Evolutionary conservation across 1,139 yeast genomes (phyloP), one percentile per base, ranked within the genome.

Genomic region (Trichomonascaceae sp.): DNA sequence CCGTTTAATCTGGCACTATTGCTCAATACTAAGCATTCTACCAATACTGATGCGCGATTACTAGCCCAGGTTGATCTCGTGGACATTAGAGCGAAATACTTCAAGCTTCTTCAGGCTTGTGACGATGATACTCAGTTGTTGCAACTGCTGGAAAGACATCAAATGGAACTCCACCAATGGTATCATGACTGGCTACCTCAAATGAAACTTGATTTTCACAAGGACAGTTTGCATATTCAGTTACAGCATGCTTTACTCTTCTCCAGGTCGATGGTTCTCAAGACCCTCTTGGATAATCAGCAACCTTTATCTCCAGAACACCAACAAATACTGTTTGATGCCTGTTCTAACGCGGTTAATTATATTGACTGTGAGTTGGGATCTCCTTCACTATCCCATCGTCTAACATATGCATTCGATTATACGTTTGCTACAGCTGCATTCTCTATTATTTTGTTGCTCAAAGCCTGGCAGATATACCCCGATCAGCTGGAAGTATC

Each of bases 361-460:
- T 50, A 50, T 20, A 17, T 50, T 10, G 47, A 43, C 24, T 32
- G 38, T 18, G 41, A 43, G 24, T 19, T 50, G 8, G 15, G 45
- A n/a, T 27, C 39, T 10, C 18, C 38, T 7, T 43, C 49, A 8
- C 10, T 50, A 27, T 18, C 47, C 12, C 41, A 44, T n/a, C 48
- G 30, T 4, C 30, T 50, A 19, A 32, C 24, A 13, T 50, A 50
- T 43, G 52, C 52, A 12, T 50, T 50, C 41, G 52, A 50, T 30
- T 50, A 50, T 32, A 50, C 52, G n/a, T 50, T 43, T 50, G 52
- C 52, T 17, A 50, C 52, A 13, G 49, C 49, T 3, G 52, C 52
- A 18, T 50, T 44, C 27, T 43, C 48, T 8, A 32, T 50, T 8
- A 27, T 50, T 7, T 50, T 50, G 43, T 38, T 50, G 32, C 43